Conservation (phyloP, 345 rosid genomes). For the Geranium rotundifolium region DNA sequence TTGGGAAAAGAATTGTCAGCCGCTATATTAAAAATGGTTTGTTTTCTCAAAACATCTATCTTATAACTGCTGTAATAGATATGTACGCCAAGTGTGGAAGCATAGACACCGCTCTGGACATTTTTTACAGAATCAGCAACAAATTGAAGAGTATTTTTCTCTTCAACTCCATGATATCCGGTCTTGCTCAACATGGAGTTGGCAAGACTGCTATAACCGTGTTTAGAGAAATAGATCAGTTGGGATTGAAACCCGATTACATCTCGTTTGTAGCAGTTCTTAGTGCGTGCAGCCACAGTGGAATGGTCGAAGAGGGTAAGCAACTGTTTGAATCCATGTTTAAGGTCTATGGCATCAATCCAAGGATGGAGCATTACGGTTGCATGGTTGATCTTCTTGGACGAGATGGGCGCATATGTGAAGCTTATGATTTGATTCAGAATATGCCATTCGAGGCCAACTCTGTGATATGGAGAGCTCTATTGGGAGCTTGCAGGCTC, state of each 20-base stretch:
- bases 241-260: slow-evolving; percentile 29
- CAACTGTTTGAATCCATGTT: slow-evolving; percentile 33
- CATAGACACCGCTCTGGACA: slow-evolving; percentile 25
- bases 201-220: slow-evolving; percentile 25
- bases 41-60: slow-evolving; percentile 20
- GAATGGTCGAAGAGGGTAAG: slow-evolving; percentile 37
- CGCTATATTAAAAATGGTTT: slow-evolving; percentile 25
- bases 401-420: slow-evolving; percentile 39
- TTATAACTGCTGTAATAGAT: slow-evolving; percentile 38
- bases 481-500: slow-evolving; percentile 30
- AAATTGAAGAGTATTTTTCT: slow-evolving; percentile 22
- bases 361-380: slow-evolving; percentile 41
- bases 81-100: slow-evolving; percentile 58
- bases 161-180: slow-evolving; percentile 47
- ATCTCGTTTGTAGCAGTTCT: slow-evolving; percentile 46
- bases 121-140: slow-evolving; percentile 22
- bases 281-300: slow-evolving; percentile 48
- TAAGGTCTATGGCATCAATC: slow-evolving; percentile 21
- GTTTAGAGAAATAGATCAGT: slow-evolving; percentile 34
- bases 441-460: slow-evolving; percentile 44
- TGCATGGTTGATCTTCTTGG: slow-evolving; percentile 59
- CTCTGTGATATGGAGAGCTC: slow-evolving; percentile 34
- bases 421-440: slow-evolving; percentile 35
- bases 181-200: slow-evolving; percentile 48
- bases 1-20: slow-evolving; percentile 28